These are phyloP conservation scores for Barbarea vulgaris DNA, from an alignment of 345 rosid species.

Conservation along the genomic window DNA sequence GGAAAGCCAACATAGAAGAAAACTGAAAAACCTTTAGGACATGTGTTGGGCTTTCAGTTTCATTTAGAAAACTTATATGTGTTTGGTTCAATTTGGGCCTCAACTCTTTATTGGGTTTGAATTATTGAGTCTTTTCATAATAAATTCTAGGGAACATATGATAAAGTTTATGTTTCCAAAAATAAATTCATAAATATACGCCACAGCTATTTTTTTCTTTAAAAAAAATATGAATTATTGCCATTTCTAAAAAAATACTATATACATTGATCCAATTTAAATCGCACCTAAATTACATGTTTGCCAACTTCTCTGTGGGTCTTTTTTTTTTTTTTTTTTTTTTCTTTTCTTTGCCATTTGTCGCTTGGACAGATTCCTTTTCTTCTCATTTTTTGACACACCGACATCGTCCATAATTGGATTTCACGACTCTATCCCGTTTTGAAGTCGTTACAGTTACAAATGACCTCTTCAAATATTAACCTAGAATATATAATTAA, in stretches of 20 bases:
- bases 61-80: not conserved
- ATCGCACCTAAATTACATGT: not conserved
- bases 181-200: not conserved
- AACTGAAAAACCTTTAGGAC: not conserved
- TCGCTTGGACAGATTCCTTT: not conserved
- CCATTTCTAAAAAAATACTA: not conserved
- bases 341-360: conserved; percentile 22
- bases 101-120: not conserved
- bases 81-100: conserved; percentile 18
- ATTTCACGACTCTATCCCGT: not conserved
- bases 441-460: not conserved
- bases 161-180: not conserved
- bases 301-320: not conserved
- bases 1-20: conserved; percentile 12
- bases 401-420: conserved; percentile 2
- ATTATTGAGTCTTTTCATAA: not conserved
- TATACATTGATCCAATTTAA: not conserved
- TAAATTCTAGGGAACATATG: not conserved
- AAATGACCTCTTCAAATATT: not conserved
- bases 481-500: not conserved
- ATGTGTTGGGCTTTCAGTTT: conserved; percentile 29
- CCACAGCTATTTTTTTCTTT: not conserved
- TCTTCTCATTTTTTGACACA: not conserved
- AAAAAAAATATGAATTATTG: not conserved
- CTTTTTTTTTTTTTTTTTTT: too few relatives aligned